Evolutionary conservation across 345 rosid genomes (phyloP).

Genomic region (Carallia pectinifolia): DNA sequence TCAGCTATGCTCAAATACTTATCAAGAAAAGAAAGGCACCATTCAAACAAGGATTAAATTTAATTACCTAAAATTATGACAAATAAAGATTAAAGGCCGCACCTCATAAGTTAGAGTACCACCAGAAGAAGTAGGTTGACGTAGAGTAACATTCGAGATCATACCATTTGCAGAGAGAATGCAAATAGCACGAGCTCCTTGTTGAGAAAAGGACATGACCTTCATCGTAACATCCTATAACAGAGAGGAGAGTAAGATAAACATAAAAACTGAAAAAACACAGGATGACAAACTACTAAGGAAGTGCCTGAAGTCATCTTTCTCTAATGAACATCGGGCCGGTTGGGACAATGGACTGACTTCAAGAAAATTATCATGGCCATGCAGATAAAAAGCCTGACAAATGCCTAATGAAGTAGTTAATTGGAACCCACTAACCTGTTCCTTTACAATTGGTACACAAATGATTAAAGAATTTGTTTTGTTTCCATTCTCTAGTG

Average conservation of each 20-base stretch:
- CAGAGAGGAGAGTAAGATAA: constrained; percentile 7
- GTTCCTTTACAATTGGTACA: not conserved
- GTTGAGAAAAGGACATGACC: constrained; percentile 86
- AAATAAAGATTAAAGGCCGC: constrained; percentile 14
- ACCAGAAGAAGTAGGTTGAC: constrained; percentile 76
- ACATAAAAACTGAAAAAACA: not conserved
- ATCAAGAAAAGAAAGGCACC: no score
- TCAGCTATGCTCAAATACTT: no score
- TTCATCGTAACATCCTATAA: constrained; percentile 90
- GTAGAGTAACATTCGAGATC: constrained; percentile 84
- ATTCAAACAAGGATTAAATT: not conserved
- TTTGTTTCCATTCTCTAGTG: not conserved
- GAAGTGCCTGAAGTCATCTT: not conserved
- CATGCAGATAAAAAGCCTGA: not conserved
- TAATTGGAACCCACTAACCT: not conserved
- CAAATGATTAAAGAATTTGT: not conserved
- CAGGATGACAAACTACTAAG: not conserved
- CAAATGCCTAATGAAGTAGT: not conserved
- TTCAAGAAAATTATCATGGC: not conserved
- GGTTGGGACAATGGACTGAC: not conserved
- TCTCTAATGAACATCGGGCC: not conserved
- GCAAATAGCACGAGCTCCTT: constrained; percentile 80
- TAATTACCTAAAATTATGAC: not conserved
- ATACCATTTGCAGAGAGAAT: constrained; percentile 85
- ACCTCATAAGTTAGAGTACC: constrained; percentile 98